Base-by-base conservation (phyloP, 768 basidiomycete genomes). In the Suillus brevipes region DNA sequence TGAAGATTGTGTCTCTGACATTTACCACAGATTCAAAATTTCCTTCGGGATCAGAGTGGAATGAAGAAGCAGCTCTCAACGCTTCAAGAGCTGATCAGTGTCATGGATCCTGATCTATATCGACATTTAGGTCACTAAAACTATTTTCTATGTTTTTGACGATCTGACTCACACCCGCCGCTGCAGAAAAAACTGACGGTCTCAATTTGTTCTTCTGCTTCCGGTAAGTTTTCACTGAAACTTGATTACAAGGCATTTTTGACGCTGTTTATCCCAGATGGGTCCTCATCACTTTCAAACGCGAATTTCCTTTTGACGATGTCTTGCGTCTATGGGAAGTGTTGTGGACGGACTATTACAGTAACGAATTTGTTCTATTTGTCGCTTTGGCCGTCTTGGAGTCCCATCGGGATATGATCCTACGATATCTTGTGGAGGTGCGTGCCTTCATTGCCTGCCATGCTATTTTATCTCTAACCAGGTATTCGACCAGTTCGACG, bases 121-220 rank as follows among this genome's bases (percentile, higher is more conserved):
- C 87, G 90, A 50, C 96, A 99, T 78, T 77, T 98, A 62, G 92
- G 92, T 92, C 69, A 36, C 16, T 37, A 2, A 43, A 14, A 9
- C 34, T 6, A 13, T 52, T 55, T 14, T 56, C 28, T 36, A 2
- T 42, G 6, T 12, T 25, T 42, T 49, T 37, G 25, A 55, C 20
- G 57, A 45, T 31, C 66, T 63, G 66, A 49, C 25, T 4, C 40
- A 34, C 14, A 31, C 50, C 18, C 28, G 16, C 18, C 28, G 16
- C 16, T 65, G 83, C 83, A 94, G 87, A 99, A 85, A 88, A 92
- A 73, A 84, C 89, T 1, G 96, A 96, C 66, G 90, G 87, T 2
- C 82, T 99, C 66, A 98, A 99, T 77, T 77, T 99, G 36, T 99
- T 99, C 83, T 98, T 98, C 82, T 98, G 95, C 77, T 99, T 98